Evolutionary conservation across 2,329 filamentous ascomycete species (phyloP), one percentile per base, ranked within the genome.

Genomic region (Domatiomyces globalis): DNA sequence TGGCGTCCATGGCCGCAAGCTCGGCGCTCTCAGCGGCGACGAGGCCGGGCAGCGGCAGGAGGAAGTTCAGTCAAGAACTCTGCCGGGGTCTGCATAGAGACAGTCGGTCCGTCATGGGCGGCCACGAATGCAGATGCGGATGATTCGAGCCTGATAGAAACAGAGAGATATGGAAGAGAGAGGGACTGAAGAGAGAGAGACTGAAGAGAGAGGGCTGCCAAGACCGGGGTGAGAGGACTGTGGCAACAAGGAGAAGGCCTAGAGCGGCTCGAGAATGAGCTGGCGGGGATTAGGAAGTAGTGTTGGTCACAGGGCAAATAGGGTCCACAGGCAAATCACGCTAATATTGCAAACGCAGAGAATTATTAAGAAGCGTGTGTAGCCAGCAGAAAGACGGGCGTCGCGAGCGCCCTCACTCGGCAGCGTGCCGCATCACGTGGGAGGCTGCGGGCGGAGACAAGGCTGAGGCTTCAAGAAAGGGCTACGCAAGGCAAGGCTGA

Each of bases 1-100:
- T 52, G 10, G 55, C 54, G 49, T 60, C 59, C 58, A 60, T 60
- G 42, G 52, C 53, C 12, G 52, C 45, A 49, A 50, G 19, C 49
- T 33, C 29, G 12, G 29, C 8, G 29, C 29, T 33, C 29, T 33
- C 29, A 15, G 33, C 33, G 15, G 33, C 15, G 33, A 39, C 15
- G 33, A 39, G 33, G 33, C 33, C 33, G 15, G 15, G 22, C 12
- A 15, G 12, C 12, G 33, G 33, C 33, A 39, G 33, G 33, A 39
- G 33, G 33, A 39, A 39, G 33, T 39, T 39, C 33, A 39, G 33
- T 39, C 33, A 39, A 39, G 33, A 39, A 39, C 33, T 39, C 33
- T 39, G 33, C 33, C 33, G 33, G 10, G 33, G 33, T 39, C 10
- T 39, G 33, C 33, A 39, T 39, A 15, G 33, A 39, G 33, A 39